Evolutionary conservation across 164 flowering plant species (phyloP), one percentile per base, ranked within the genome.

Genomic region (Berberis vulgaris): DNA sequence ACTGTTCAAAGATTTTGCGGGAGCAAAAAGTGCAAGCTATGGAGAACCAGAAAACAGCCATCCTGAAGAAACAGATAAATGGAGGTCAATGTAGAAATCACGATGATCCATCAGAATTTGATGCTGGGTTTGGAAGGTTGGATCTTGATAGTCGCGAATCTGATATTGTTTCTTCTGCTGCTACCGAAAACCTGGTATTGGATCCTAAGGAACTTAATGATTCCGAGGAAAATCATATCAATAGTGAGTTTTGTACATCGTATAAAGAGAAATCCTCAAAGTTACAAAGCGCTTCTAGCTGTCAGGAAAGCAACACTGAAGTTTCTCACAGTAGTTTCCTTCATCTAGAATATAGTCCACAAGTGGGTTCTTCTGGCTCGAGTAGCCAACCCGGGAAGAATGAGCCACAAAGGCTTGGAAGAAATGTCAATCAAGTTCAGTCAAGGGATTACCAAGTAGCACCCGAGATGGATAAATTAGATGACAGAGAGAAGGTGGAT

Each of bases 1-100:
- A 74, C 59, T 95, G 99, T 71, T 79, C 96, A 1, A 91, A 81
- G 71, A 64, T 45, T 69, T 53, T 79, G 49, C 78, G 13, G 46
- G 74, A 55, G 4, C 76, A 79, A 67, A 74, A n/a, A 68, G 65
- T 43, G 58, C 72, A 65, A 70, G 52, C 62, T 26, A 74, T 54
- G 63, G 64, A 68, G 58, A 71, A 68, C 62, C 69, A 43, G 47
- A 59, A 43, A 13, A 76, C 68, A 46, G 41, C 49, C 44, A 41
- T 62, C 53, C 62, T 68, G 7, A 50, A 67, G 45, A 45, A 41
- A 57, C 47, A 43, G 58, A 44, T 38, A 9, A 77, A 72, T 74
- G 80, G 75, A 58, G 72, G 54, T 59, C 71, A 69, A 50, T 57
- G 60, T 63, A 53, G 49, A 57, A 69, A 43, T 58, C 46, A 61